A percentile compares a stretch with the other conserved stretches of the same genome.
These are phyloP conservation scores for Xylaria nigripes DNA, from an alignment of 495 filamentous ascomycete species.

Conservation along the genomic window DNA sequence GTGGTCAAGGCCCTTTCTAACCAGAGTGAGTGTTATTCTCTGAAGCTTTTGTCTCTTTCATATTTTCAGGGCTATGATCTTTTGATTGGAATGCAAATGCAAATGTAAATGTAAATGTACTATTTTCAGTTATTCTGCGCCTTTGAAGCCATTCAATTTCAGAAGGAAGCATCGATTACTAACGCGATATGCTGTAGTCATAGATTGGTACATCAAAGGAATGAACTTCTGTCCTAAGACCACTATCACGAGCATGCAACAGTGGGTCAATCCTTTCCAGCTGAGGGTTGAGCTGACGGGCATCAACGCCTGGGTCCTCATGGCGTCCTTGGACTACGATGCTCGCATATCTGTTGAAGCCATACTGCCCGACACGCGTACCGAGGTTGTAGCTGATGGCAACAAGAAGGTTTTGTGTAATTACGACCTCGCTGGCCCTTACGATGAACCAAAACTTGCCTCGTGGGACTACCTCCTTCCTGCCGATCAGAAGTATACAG, in stretches of 20 bases:
- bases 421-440: constrained; percentile 12
- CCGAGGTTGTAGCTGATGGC: constrained; percentile 16
- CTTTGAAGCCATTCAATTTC: too few relatives aligned
- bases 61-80: too few relatives aligned
- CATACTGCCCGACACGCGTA: constrained; percentile 3
- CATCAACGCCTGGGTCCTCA: constrained; percentile 24
- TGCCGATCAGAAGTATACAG: background rate
- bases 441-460: background rate
- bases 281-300: constrained; percentile 22
- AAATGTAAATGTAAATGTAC: too few relatives aligned
- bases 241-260: constrained; percentile 5
- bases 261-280: constrained; percentile 21
- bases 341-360: constrained; percentile 22
- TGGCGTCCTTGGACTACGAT: constrained; percentile 19
- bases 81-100: too few relatives aligned
- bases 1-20: constrained; percentile 11
- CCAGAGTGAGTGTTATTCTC: constrained; percentile 1
- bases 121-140: too few relatives aligned
- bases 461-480: constrained; percentile 4
- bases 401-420: constrained; percentile 4
- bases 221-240: background rate
- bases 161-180: too few relatives aligned
- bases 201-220: background rate
- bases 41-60: too few relatives aligned
- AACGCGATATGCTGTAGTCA: background rate